These are phyloP conservation scores for Pythium pyrilobum DNA, from an alignment of 352 stramenopile species.

Conservation along the genomic window DNA sequence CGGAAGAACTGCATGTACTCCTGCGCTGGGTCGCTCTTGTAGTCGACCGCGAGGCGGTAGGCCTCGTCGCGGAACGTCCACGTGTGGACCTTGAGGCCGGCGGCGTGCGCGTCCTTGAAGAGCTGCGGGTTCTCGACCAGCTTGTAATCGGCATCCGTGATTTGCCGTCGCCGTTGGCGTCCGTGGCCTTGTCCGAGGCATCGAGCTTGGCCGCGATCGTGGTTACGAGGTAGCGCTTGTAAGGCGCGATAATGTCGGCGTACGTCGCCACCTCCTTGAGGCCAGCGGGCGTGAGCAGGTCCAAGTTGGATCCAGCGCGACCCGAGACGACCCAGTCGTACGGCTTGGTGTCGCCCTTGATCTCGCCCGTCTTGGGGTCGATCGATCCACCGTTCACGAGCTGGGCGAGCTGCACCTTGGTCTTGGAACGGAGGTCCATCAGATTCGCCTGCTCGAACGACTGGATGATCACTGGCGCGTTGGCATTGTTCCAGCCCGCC, in stretches of 20 bases:
- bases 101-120: constrained; percentile 50
- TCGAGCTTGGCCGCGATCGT: constrained; percentile 34
- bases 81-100: constrained; percentile 49
- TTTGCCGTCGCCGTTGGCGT: constrained; percentile 60
- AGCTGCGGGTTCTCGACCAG: constrained; percentile 33
- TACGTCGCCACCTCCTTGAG: constrained; percentile 67
- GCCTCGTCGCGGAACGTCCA: constrained; percentile 69
- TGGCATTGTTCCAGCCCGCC: constrained; percentile 59
- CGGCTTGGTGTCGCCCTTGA: constrained; percentile 40
- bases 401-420: constrained; percentile 77
- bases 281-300: constrained; percentile 47
- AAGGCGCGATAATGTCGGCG: constrained; percentile 63
- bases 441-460: constrained; percentile 77
- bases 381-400: constrained; percentile 58
- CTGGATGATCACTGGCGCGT: constrained; percentile 66
- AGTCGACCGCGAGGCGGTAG: constrained; percentile 56
- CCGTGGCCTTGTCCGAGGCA: constrained; percentile 36
- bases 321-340: constrained; percentile 69
- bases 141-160: constrained; percentile 59
- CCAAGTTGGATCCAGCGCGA: constrained; percentile 41
- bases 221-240: constrained; percentile 80
- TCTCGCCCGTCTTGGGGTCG: constrained; percentile 49
- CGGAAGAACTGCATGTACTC: constrained; percentile 68
- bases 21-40: constrained; percentile 46
- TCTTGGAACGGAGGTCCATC: constrained; percentile 51